Conservation (phyloP, 306 rosid genomes). For the Gleditsia sinensis region DNA sequence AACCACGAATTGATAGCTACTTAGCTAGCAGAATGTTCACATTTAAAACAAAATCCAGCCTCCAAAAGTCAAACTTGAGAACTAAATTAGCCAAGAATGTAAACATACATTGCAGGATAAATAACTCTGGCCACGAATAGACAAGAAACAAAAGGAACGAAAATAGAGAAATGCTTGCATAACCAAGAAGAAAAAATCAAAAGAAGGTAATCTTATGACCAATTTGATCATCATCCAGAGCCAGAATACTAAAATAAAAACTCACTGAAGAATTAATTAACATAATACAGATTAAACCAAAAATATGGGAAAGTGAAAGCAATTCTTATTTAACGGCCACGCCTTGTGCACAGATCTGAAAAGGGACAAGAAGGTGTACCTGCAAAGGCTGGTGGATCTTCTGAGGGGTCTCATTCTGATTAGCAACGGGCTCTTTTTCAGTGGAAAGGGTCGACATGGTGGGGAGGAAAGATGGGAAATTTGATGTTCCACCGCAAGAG, state of each 20-base stretch:
- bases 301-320: neutral
- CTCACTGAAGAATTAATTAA: neutral
- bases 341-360: neutral
- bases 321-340: neutral
- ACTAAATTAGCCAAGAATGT: neutral
- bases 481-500: neutral
- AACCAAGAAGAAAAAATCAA: neutral
- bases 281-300: neutral
- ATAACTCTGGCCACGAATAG: no score
- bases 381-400: constrained; percentile 54
- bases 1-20: neutral
- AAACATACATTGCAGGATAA: neutral
- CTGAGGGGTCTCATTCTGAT: constrained; percentile 36
- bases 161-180: neutral
- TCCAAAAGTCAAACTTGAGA: neutral
- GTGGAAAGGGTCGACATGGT: constrained; percentile 76
- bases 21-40: neutral
- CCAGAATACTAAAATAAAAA: neutral
- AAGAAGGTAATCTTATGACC: neutral
- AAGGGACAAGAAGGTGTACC: constrained; percentile 43
- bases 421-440: constrained; percentile 35
- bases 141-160: neutral
- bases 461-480: constrained; percentile 41
- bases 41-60: neutral
- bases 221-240: neutral